phyloP scores from a whole-genome alignment of 176 grass and related monocot species.

The Rhynchospora pubera region DNA sequence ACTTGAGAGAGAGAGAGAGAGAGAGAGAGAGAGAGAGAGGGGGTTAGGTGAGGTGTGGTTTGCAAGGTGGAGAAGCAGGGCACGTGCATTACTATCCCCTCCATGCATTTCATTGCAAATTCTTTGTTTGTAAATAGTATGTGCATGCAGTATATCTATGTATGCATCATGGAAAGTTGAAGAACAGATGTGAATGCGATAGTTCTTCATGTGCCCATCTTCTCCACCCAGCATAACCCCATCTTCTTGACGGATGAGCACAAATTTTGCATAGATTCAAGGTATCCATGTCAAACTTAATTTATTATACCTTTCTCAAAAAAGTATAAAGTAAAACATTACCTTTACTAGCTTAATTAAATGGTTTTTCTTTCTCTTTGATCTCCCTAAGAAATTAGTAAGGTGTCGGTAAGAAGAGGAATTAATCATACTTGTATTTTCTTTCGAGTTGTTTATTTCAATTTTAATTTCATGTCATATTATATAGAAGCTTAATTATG shows the following conservation, averaged over 20 bases:
- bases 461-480: neutral
- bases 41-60: slow-evolving; percentile 20
- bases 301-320: neutral
- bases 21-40: neutral
- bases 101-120: slow-evolving; percentile 12
- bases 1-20: too few species aligned
- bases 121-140: neutral
- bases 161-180: neutral
- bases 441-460: neutral
- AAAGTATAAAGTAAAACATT: neutral
- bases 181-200: slow-evolving; percentile 21
- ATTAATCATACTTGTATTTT: neutral
- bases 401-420: too few species aligned
- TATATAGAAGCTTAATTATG: neutral
- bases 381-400: neutral
- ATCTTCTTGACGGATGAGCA: neutral
- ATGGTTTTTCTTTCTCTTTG: neutral
- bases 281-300: neutral
- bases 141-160: neutral
- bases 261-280: neutral
- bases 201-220: slow-evolving; percentile 73
- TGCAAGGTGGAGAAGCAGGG: slow-evolving; percentile 87
- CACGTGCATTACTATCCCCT: slow-evolving; percentile 73
- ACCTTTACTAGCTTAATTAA: neutral
- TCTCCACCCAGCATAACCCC: slow-evolving; percentile 57